A percentile compares a stretch with the other conserved stretches of the same genome.
These are phyloP conservation scores for Backusella australiensis DNA, from an alignment of 192 early-diverging fungal genomes.

Conservation along the genomic window DNA sequence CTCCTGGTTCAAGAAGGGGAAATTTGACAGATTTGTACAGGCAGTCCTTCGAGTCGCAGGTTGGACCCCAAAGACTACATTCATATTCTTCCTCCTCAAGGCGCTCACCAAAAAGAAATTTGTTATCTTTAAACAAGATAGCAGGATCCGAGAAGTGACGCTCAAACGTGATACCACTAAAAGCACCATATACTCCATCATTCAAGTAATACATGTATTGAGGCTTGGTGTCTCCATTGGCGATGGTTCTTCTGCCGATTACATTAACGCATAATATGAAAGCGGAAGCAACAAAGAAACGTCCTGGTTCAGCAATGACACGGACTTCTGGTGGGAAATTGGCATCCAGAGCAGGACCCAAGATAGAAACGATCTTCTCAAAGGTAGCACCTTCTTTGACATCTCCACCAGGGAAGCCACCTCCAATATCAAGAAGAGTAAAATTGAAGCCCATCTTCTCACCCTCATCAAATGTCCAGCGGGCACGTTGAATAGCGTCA, in stretches of 20 bases:
- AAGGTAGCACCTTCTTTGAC: conserved; percentile 79
- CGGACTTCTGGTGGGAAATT: conserved; percentile 84
- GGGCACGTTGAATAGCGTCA: conserved; percentile 86
- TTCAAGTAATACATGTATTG: conserved; percentile 91
- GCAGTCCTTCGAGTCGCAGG: conserved; percentile 98
- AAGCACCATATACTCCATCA: conserved; percentile 97
- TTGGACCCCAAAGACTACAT: conserved; percentile 94
- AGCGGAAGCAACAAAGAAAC: conserved; percentile 93
- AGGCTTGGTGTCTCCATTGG: conserved; percentile 13
- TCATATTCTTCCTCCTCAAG: conserved; percentile 39
- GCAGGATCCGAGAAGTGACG: conserved; percentile 74
- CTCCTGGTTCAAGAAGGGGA: conserved; percentile 86
- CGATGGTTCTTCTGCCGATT: conserved; percentile 81
- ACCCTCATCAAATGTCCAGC: conserved; percentile 88
- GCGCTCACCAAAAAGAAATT: conserved; percentile 27
- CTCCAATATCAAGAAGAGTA: conserved; percentile 82
- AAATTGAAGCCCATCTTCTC: conserved; percentile 71
- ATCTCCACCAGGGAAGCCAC: conserved; percentile 90
- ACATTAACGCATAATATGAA: conserved; percentile 95
- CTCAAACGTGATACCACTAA: conserved; percentile 99
- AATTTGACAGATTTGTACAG: conserved; percentile 64
- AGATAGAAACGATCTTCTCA: conserved; percentile 72
- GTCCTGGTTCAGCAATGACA: conserved; percentile 98
- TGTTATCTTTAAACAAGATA: conserved; percentile 27
- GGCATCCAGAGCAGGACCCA: conserved; percentile 75